Percentiles rank a stretch among this genome's conserved stretches.
phyloP scores from a whole-genome alignment of 2,329 filamentous ascomycete species.

The Dothistroma pini region DNA sequence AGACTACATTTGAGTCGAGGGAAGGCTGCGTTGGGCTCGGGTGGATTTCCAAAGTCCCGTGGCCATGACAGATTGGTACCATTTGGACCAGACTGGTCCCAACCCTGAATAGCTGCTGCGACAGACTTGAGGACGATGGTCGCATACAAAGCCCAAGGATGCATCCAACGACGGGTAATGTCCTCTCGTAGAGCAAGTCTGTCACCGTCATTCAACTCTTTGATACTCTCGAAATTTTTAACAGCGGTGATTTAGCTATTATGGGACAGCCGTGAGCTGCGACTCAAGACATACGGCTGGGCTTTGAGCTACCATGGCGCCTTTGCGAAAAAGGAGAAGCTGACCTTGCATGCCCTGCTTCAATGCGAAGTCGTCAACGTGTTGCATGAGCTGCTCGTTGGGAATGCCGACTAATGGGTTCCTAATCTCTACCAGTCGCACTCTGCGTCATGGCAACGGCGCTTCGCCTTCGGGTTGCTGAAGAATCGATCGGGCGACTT shows the following conservation, averaged over 20 bases:
- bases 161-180: conserved; percentile 48
- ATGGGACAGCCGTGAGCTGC: too few species aligned
- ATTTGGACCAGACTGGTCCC: conserved; percentile 52
- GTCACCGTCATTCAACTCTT: conserved; percentile 43
- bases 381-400: conserved; percentile 49
- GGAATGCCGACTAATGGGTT: conserved; percentile 56
- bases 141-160: conserved; percentile 48
- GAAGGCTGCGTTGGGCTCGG: too few species aligned
- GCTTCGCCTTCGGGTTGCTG: too few species aligned
- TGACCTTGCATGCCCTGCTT: conserved; percentile 41
- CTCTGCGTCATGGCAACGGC: too few species aligned
- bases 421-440: too few species aligned
- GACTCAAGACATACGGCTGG: too few species aligned
- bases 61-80: conserved; percentile 53
- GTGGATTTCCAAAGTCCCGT: conserved; percentile 31
- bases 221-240: conserved; percentile 44
- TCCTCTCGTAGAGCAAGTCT: conserved; percentile 44
- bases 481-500: too few species aligned
- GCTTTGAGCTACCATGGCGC: conserved; percentile 49
- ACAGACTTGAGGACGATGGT: conserved; percentile 52
- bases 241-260: too few species aligned
- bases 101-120: conserved; percentile 51
- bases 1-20: too few species aligned
- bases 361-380: conserved; percentile 56
- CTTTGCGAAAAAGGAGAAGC: conserved; percentile 43